Evolutionary conservation across 2,329 filamentous ascomycete genomes (phyloP).

Genomic region (Orbilia ellipsospora): DNA sequence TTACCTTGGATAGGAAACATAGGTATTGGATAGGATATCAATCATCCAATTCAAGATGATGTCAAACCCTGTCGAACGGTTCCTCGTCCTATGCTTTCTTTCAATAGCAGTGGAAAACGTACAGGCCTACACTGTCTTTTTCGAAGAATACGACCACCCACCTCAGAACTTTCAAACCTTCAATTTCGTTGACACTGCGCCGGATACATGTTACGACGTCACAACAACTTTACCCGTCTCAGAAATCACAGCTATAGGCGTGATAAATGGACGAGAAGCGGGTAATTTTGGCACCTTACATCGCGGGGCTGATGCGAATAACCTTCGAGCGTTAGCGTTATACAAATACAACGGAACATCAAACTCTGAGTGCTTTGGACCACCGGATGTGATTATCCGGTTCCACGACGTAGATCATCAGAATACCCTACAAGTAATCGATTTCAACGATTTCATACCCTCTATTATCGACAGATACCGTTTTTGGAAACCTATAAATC

Average conservation of each 20-base stretch:
- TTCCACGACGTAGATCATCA: conserved; percentile 24
- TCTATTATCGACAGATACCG: conserved; percentile 21
- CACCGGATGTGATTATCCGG: conserved; percentile 25
- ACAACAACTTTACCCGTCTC: conserved; percentile 3
- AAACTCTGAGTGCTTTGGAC: conserved; percentile 26
- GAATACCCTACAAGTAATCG: conserved; percentile 19
- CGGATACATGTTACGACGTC: conserved; percentile 27
- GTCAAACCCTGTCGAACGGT: too few species aligned
- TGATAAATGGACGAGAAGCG: conserved; percentile 31
- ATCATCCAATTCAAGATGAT: too few species aligned
- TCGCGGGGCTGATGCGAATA: neutral
- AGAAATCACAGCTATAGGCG: conserved; percentile 17
- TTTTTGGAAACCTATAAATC: conserved; percentile 36
- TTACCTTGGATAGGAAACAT: too few species aligned
- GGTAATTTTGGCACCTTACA: neutral
- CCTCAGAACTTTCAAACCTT: conserved; percentile 26
- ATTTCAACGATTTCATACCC: conserved; percentile 15
- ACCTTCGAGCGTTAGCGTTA: conserved; percentile 30
- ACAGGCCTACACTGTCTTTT: conserved; percentile 25
- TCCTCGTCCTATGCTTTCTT: neutral
- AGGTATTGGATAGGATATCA: too few species aligned
- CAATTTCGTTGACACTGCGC: conserved; percentile 13
- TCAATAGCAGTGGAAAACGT: neutral
- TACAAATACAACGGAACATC: conserved; percentile 13
- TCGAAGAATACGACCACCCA: conserved; percentile 22